Percentiles rank a stretch among this genome's conserved stretches.
phyloP scores from a whole-genome alignment of 108 stramenopile species.

The Skeletonema potamos region DNA sequence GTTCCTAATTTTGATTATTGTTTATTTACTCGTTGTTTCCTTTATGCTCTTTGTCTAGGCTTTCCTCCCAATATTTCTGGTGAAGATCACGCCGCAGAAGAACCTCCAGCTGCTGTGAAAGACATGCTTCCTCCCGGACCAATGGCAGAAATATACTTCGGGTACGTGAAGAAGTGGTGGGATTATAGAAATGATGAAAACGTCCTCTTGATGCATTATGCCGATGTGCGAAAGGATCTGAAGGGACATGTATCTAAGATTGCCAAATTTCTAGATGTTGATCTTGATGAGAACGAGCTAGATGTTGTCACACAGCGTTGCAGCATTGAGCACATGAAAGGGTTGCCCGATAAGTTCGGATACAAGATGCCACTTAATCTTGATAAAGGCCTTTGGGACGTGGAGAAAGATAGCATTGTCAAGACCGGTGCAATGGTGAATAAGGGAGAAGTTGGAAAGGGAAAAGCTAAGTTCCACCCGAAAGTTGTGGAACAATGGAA shows the following conservation, averaged over 20 bases:
- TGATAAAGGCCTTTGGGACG: constrained; percentile 35
- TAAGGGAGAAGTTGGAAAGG: constrained; percentile 26
- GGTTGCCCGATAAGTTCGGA: constrained; percentile 15
- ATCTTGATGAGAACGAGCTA: constrained; percentile 24
- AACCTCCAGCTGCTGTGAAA: constrained; percentile 22
- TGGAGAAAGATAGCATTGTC: constrained; percentile 11
- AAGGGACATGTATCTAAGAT: constrained; percentile 34
- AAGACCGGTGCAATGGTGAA: constrained; percentile 8
- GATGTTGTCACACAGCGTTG: constrained; percentile 35
- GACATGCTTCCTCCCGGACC: constrained; percentile 39
- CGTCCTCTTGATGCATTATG: constrained; percentile 49
- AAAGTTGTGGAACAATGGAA: constrained; percentile 22
- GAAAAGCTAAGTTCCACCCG: constrained; percentile 18
- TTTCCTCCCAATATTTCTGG: constrained; percentile 35
- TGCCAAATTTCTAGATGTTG: constrained; percentile 42
- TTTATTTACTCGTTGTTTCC: background rate
- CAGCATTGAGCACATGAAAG: constrained; percentile 50
- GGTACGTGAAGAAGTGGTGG: constrained; percentile 53
- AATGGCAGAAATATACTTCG: constrained; percentile 18
- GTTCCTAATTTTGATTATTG: background rate
- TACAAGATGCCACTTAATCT: constrained; percentile 41
- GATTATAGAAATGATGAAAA: constrained; percentile 37
- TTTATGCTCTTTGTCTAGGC: constrained; percentile 6
- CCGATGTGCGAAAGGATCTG: constrained; percentile 40
- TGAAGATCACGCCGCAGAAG: constrained; percentile 1